phyloP scores from a whole-genome alignment of 225 moss, liverwort and hornwort species.

The Sphagnum contortum region DNA sequence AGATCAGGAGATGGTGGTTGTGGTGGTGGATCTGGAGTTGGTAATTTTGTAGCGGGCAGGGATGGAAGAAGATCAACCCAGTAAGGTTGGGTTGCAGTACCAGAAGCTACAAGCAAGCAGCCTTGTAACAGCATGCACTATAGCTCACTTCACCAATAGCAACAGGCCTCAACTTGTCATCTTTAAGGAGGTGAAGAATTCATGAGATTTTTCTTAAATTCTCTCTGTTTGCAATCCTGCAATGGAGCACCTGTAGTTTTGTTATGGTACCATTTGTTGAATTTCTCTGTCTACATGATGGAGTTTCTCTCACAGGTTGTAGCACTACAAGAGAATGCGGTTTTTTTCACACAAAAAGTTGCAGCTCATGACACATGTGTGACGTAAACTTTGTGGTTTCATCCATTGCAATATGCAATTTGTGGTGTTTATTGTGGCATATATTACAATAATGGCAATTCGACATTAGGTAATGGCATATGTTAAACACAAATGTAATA shows the following conservation, averaged over 20 bases:
- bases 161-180: conserved; percentile 26
- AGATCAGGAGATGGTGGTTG: no score
- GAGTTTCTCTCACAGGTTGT: background rate
- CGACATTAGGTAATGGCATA: background rate
- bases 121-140: conserved; percentile 30
- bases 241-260: background rate
- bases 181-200: conserved; percentile 34
- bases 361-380: no score
- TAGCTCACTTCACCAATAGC: conserved; percentile 30
- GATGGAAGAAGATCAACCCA: no score
- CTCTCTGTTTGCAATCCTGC: background rate
- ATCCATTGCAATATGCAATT: no score
- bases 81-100: conserved; percentile 10
- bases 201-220: background rate
- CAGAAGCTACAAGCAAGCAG: conserved; percentile 22
- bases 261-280: no score
- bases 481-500: background rate
- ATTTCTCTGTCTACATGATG: background rate
- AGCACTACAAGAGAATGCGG: no score
- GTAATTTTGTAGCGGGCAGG: no score
- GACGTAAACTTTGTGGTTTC: no score
- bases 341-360: no score
- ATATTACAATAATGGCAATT: background rate
- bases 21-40: no score
- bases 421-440: background rate